A percentile compares a stretch with the other conserved stretches of the same genome.
phyloP scores from a whole-genome alignment of 768 basidiomycete genomes.

The Imleria badia region DNA sequence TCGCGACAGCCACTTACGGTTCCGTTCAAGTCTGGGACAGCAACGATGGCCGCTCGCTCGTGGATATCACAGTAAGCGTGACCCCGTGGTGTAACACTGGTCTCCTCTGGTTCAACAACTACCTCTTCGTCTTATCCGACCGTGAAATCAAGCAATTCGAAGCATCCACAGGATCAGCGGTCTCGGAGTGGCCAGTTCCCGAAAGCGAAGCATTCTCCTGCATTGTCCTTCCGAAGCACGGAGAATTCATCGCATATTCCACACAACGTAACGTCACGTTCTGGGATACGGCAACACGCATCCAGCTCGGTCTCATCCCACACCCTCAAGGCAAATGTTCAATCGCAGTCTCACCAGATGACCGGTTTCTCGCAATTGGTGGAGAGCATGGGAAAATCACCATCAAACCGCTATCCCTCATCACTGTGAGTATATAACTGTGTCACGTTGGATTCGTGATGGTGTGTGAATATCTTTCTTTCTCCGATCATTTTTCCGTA shows the following conservation, averaged over 20 bases:
- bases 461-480: too few species aligned
- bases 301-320: background rate
- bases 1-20: background rate
- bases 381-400: background rate
- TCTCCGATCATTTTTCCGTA: too few species aligned
- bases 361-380: background rate
- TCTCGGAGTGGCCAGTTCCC: background rate
- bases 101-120: background rate
- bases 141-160: background rate
- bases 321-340: background rate
- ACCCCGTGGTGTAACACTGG: background rate
- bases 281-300: background rate
- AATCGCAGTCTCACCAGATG: background rate
- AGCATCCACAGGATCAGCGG: background rate
- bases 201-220: background rate
- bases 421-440: background rate
- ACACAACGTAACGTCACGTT: background rate
- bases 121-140: background rate
- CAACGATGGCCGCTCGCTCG: background rate
- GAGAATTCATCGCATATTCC: background rate
- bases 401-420: background rate
- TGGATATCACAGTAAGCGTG: background rate
- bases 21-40: background rate
- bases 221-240: background rate
- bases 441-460: too few species aligned